Base-by-base conservation (phyloP, 805 yeast genomes). In the Torulaspora franciscae region DNA sequence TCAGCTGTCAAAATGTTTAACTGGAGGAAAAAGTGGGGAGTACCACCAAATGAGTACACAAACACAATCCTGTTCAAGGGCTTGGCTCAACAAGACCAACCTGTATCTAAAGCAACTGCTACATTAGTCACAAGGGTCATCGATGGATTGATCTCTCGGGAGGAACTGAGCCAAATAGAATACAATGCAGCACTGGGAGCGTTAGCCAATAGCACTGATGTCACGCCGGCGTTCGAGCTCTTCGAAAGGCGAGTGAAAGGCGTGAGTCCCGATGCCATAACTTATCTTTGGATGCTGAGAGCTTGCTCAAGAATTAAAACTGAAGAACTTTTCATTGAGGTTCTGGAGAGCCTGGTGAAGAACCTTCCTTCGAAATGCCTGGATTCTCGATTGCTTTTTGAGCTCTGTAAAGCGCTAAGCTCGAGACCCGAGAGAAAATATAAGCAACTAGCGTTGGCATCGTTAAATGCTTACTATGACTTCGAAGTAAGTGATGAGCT, bases 21-120 rank as follows among this genome's bases (percentile, higher is more conserved):
- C 40, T 72, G 75, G 64, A 67, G 86, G 40, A 80, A 79, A 52
- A 83, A 81, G 57, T 76, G 85, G 80, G 76, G 75, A 1, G 71
- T 80, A 9, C 73, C 74, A 2, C 66, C 73, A 4, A 77, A 81
- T 52, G 74, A 76, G 22, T 68, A 71, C 26, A 66, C 77, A 2
- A 57, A 71, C 38, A 75, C 77, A 6, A 70, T 76, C 4, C 42
- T 77, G 7, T 73, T 77, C 40, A 62, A 69, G 30, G 79, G 76
- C 0, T 65, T 73, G 45, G 67, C 77, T 1, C 63, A 65, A 7
- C 57, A 59, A n/a, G 44, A 55, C 27, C 42, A 45, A 8, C 51
- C 54, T 9, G 24, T 75, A 3, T 62, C 74, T 11, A 43, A 45
- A 4, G 61, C 59, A 10, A 70, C 66, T 34, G 68, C 68, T 7